Percentiles rank a stretch among this genome's conserved stretches.
These are phyloP conservation scores for Chernovozyma aurita DNA, from an alignment of 1,139 yeast species.

Conservation along the genomic window DNA sequence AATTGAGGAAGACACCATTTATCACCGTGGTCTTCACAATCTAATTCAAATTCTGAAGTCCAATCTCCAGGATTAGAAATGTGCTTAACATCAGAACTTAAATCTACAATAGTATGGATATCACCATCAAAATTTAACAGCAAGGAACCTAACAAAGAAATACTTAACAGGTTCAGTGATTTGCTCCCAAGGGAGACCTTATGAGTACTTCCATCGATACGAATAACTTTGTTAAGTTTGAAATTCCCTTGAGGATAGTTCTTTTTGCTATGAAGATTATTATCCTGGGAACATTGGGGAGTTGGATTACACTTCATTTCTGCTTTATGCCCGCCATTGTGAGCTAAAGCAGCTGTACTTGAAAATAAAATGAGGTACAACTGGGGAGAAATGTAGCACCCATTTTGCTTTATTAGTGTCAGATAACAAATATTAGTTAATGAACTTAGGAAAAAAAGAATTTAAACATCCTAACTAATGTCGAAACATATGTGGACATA, in stretches of 20 bases:
- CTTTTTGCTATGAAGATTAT: not conserved
- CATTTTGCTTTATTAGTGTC: not conserved
- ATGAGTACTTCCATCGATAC: conserved; percentile 1
- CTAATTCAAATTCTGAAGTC: conserved; percentile 1
- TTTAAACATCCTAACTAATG: too few relatives aligned
- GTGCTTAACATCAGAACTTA: not conserved
- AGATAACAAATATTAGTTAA: too few relatives aligned
- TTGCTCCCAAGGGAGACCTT: conserved; percentile 1
- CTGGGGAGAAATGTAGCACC: conserved; percentile 1
- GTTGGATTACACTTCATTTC: conserved; percentile 1
- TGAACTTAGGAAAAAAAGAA: too few relatives aligned
- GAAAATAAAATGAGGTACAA: conserved; percentile 4
- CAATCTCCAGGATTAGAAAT: not conserved
- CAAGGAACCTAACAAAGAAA: conserved; percentile 1
- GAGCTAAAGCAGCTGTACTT: conserved; percentile 1
- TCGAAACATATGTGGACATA: too few relatives aligned
- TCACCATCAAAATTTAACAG: not conserved
- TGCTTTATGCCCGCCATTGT: not conserved
- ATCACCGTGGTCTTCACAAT: conserved; percentile 5
- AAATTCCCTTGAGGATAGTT: not conserved
- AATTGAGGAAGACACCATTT: conserved; percentile 1
- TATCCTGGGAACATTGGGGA: not conserved
- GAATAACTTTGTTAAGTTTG: not conserved
- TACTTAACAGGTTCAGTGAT: not conserved
- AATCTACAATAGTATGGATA: not conserved